Evolutionary conservation across 768 basidiomycete species (phyloP), one percentile per base, ranked within the genome.

Genomic region (Collybiopsis luxurians): DNA sequence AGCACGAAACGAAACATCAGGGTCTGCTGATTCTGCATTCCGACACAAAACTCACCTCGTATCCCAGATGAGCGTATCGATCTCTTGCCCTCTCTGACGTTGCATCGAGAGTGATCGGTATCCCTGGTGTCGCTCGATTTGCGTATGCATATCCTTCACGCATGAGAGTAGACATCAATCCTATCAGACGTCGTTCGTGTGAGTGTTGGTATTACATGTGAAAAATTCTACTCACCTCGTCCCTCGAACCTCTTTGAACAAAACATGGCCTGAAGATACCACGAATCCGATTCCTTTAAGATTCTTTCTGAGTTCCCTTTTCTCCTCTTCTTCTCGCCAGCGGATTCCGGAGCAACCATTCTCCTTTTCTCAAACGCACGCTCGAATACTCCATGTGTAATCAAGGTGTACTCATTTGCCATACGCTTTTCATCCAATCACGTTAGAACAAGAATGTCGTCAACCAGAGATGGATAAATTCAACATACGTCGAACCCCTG

Each of bases 11-110:
- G 2, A n/a, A 7, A 24, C 31, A 10, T 24, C 23, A 7, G 3
- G 9, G 12, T 19, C 7, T 4, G 3, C 19, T 31, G 13, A 15
- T 1, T 13, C 5, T 13, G 31, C n/a, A 30, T 10, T 15, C 23
- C 13, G 12, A 23, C 12, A 24, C 26, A 19, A 12, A 17, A 38
- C 13, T 50, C 17, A 42, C 51, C 51, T 53, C 51, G 23, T 27
- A 53, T 19, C 51, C 51, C 11, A 53, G 38, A 42, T 53, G 51
- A n/a, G 28, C 19, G 26, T 53, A 53, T 15, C 51, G 51, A 53
- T 53, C 51, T 17, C 51, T 40, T 26, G 51, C 21, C 26, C 51
- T 24, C 3, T 23, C 15, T 4, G 51, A 53, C 26, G 51, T 23
- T 4, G 51, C 51, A 26, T 53, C 51, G 2, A 53, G 19, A 3